Conservation (phyloP, 495 filamentous ascomycete species). For the Aspergillus leporis region DNA sequence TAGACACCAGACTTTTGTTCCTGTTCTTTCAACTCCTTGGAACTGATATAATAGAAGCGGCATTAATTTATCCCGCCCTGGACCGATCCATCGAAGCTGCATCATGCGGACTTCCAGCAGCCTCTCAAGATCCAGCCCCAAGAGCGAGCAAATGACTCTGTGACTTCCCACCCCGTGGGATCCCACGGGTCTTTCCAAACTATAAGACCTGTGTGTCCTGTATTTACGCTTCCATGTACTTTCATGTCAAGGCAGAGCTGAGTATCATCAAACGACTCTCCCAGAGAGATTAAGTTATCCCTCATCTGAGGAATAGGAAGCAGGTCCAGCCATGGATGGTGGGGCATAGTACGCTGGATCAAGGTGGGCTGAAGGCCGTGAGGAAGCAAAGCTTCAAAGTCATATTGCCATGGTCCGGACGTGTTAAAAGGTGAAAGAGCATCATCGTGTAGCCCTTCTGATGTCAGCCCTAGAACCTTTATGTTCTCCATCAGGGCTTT, state of each 20-base stretch:
- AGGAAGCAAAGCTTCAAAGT: conserved; percentile 18
- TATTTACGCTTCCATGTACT: conserved; percentile 21
- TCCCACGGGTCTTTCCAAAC: conserved; percentile 50
- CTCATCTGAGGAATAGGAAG: conserved; percentile 36
- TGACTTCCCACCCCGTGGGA: conserved; percentile 43
- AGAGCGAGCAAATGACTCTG: conserved; percentile 34
- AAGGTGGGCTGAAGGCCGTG: conserved; percentile 34
- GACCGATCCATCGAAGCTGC: too few species aligned
- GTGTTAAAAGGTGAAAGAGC: conserved; percentile 29
- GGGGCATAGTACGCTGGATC: conserved; percentile 36
- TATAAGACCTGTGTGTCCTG: conserved; percentile 28
- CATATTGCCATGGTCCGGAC: neutral
- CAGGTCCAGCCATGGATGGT: conserved; percentile 43
- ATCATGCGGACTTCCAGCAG: conserved; percentile 20
- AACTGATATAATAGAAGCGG: too few species aligned
- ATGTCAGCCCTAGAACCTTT: conserved; percentile 17
- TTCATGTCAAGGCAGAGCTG: conserved; percentile 42
- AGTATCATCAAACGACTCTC: conserved; percentile 41
- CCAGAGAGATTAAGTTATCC: conserved; percentile 37
- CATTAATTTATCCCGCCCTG: too few species aligned
- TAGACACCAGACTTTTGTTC: too few species aligned
- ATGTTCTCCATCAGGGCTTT: conserved; percentile 28
- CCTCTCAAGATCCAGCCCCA: conserved; percentile 44
- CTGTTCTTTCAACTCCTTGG: too few species aligned
- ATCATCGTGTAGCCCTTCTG: conserved; percentile 22